These are phyloP conservation scores for Lipomyces anomalus DNA, from an alignment of 805 yeast genomes.

Conservation along the genomic window DNA sequence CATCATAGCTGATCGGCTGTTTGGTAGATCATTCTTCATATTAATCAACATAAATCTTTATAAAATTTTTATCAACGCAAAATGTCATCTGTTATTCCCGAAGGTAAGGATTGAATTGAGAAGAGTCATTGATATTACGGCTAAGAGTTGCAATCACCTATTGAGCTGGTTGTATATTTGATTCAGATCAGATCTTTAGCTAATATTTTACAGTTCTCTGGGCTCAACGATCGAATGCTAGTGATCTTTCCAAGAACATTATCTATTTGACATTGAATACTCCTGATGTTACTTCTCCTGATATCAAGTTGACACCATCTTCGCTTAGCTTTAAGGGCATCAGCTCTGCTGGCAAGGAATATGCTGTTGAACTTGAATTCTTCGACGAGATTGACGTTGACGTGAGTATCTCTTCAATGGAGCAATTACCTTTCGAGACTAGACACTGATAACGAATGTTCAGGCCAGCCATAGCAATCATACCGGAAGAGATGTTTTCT, in stretches of 20 bases:
- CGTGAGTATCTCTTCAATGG: constrained; percentile 50
- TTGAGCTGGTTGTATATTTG: background rate
- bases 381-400: constrained; percentile 68
- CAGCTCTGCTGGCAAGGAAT: constrained; percentile 41
- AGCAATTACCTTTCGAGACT: too few relatives aligned
- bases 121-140: background rate
- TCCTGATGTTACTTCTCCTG: constrained; percentile 59
- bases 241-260: constrained; percentile 66
- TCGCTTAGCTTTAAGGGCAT: constrained; percentile 51
- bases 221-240: constrained; percentile 93
- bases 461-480: too few relatives aligned
- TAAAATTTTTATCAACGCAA: too few relatives aligned
- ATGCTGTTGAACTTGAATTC: constrained; percentile 66
- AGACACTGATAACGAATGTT: too few relatives aligned
- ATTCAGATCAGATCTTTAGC: background rate
- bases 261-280: constrained; percentile 68
- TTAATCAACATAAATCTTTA: too few relatives aligned
- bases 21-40: too few relatives aligned
- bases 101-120: background rate
- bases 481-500: constrained; percentile 58
- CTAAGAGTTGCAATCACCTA: background rate
- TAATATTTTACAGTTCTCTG: constrained; percentile 52
- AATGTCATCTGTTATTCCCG: constrained; percentile 9
- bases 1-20: too few relatives aligned
- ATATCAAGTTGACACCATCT: constrained; percentile 54